These are phyloP conservation scores for Cokeromyces recurvatus DNA, from an alignment of 371 early-diverging fungal species.

Conservation along the genomic window DNA sequence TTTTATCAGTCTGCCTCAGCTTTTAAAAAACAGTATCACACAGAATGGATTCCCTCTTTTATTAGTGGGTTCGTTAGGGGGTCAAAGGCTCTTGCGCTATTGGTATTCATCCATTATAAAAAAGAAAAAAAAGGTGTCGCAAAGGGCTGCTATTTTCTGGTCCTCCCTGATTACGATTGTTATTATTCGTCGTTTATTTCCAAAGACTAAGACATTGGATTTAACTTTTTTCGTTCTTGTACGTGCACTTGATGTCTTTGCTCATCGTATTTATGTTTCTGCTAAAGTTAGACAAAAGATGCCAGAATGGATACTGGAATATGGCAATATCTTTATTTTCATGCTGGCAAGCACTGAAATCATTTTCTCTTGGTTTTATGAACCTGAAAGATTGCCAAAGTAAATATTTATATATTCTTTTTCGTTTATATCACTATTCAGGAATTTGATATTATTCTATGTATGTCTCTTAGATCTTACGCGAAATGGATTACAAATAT, in stretches of 20 bases:
- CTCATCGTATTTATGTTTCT: conserved; percentile 32
- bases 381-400: conserved; percentile 51
- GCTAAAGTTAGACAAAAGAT: conserved; percentile 32
- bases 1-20: conserved; percentile 10
- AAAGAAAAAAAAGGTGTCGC: conserved; percentile 1
- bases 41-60: conserved; percentile 38
- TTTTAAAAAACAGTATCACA: conserved; percentile 20
- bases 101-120: background rate
- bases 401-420: conserved; percentile 18
- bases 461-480: conserved; percentile 36
- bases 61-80: conserved; percentile 30
- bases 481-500: conserved; percentile 61
- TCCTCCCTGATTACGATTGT: conserved; percentile 27
- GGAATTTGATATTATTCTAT: background rate
- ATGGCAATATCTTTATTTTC: conserved; percentile 53
- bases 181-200: conserved; percentile 28
- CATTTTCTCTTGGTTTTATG: conserved; percentile 64
- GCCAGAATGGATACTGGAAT: conserved; percentile 45
- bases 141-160: conserved; percentile 17
- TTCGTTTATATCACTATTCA: background rate
- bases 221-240: conserved; percentile 59
- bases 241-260: conserved; percentile 55
- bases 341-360: conserved; percentile 56
- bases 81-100: conserved; percentile 18
- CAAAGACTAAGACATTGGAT: conserved; percentile 46